phyloP scores from a whole-genome alignment of 139 green algal genomes.

The Chlamydomonas sp. region DNA sequence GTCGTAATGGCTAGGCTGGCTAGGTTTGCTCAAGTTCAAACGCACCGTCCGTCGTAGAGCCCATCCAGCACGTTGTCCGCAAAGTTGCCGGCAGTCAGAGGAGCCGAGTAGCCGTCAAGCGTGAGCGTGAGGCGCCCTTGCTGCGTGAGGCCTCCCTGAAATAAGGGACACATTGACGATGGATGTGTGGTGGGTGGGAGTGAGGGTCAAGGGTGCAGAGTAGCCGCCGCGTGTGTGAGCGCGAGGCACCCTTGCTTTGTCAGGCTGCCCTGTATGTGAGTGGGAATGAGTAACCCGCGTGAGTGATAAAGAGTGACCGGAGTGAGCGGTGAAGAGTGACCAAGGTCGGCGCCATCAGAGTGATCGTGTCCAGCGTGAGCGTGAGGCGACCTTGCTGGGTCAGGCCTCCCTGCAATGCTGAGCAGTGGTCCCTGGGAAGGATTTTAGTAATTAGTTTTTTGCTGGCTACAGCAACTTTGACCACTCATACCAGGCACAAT shows the following conservation, averaged over 20 bases:
- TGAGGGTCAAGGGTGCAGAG: slow-evolving; percentile 68
- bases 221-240: slow-evolving; percentile 75
- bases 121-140: slow-evolving; percentile 34
- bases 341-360: too few species aligned
- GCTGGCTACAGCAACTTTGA: too few species aligned
- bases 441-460: too few species aligned
- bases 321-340: too few species aligned
- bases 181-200: too few species aligned
- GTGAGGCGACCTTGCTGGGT: slow-evolving; percentile 22
- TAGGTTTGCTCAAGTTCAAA: too few species aligned
- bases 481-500: too few species aligned
- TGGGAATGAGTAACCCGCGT: too few species aligned
- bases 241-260: slow-evolving; percentile 23
- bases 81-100: slow-evolving; percentile 74
- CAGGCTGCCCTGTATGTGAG: slow-evolving; percentile 30
- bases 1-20: too few species aligned
- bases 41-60: slow-evolving; percentile 50
- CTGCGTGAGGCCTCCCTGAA: slow-evolving; percentile 25
- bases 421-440: too few species aligned
- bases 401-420: slow-evolving; percentile 30
- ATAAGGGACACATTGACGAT: too few species aligned
- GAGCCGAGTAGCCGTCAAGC: slow-evolving; percentile 77
- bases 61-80: slow-evolving; percentile 58
- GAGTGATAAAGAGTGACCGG: too few species aligned
- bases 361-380: slow-evolving; percentile 65